A percentile compares a stretch with the other conserved stretches of the same genome.
Evolutionary conservation across 2,329 filamentous ascomycete species (phyloP).

Genomic region (Fusarium sublunatum): DNA sequence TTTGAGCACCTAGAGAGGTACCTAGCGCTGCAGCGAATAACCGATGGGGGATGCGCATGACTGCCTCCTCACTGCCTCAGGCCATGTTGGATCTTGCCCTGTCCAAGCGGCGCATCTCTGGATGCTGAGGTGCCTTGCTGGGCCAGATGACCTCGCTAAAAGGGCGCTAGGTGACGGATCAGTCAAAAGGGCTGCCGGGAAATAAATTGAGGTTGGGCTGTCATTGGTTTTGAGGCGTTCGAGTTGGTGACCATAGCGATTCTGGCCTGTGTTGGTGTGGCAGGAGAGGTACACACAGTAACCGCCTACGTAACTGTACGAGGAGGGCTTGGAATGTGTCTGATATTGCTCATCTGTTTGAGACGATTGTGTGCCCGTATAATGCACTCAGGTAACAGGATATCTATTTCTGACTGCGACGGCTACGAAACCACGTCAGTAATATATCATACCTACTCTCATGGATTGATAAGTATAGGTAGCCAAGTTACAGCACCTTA

Average conservation of each 20-base stretch:
- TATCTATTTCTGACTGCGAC: too few species aligned
- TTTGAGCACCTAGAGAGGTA: too few species aligned
- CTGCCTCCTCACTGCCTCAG: slow-evolving; percentile 14
- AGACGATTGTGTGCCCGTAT: too few species aligned
- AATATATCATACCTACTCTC: too few species aligned
- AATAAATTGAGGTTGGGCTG: slow-evolving; percentile 30
- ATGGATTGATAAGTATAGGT: too few species aligned
- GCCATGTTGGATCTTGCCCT: slow-evolving; percentile 20
- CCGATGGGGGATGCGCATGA: slow-evolving; percentile 10
- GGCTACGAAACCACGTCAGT: too few species aligned
- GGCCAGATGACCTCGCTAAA: slow-evolving; percentile 37
- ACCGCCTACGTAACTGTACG: slow-evolving; percentile 27
- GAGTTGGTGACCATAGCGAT: slow-evolving; percentile 30
- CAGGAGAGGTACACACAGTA: slow-evolving; percentile 21
- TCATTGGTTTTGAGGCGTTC: slow-evolving; percentile 28
- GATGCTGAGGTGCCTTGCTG: slow-evolving; percentile 18
- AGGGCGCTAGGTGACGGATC: slow-evolving; percentile 36
- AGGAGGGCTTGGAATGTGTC: not conserved
- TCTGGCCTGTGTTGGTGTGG: slow-evolving; percentile 31
- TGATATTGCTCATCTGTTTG: too few species aligned
- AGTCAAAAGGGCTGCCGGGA: slow-evolving; percentile 33
- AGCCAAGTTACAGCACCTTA: too few species aligned
- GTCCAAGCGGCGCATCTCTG: slow-evolving; percentile 12
- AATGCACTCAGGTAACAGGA: too few species aligned
- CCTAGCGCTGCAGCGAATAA: not conserved